Evolutionary conservation across 306 rosid species (phyloP).

Genomic region (Cicer judaicum): DNA sequence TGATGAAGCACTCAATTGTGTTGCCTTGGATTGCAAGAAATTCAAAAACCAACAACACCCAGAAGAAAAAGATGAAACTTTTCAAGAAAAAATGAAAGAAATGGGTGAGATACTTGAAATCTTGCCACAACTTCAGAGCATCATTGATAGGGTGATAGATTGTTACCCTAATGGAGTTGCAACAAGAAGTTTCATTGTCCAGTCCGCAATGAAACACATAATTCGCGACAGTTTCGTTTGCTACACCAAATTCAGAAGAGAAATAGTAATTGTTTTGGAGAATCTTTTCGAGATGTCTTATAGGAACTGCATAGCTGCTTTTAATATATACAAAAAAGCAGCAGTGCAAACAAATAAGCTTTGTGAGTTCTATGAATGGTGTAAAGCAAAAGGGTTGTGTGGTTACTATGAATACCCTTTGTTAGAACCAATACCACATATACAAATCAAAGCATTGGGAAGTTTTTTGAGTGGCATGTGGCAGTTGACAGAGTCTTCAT

Average conservation of each 20-base stretch:
- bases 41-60: neutral
- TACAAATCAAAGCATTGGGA: constrained; percentile 66
- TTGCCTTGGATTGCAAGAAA: constrained; percentile 39
- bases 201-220: constrained; percentile 61
- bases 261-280: constrained; percentile 60
- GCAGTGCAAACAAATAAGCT: constrained; percentile 62
- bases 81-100: constrained; percentile 55
- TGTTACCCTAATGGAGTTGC: constrained; percentile 62
- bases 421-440: constrained; percentile 59
- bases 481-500: constrained; percentile 63
- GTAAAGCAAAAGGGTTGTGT: constrained; percentile 59
- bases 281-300: constrained; percentile 70
- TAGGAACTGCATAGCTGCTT: constrained; percentile 54
- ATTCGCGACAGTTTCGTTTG: constrained; percentile 66
- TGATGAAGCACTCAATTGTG: constrained; percentile 61
- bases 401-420: constrained; percentile 64
- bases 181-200: constrained; percentile 49
- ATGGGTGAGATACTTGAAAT: constrained; percentile 58
- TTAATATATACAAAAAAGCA: constrained; percentile 69
- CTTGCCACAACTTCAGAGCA: constrained; percentile 66
- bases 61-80: constrained; percentile 13
- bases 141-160: constrained; percentile 69
- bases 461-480: constrained; percentile 66
- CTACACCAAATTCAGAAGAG: constrained; percentile 49
- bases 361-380: constrained; percentile 65